These are phyloP conservation scores for Solanum aculeatissimum DNA, from an alignment of 305 asterid species.

Conservation along the genomic window DNA sequence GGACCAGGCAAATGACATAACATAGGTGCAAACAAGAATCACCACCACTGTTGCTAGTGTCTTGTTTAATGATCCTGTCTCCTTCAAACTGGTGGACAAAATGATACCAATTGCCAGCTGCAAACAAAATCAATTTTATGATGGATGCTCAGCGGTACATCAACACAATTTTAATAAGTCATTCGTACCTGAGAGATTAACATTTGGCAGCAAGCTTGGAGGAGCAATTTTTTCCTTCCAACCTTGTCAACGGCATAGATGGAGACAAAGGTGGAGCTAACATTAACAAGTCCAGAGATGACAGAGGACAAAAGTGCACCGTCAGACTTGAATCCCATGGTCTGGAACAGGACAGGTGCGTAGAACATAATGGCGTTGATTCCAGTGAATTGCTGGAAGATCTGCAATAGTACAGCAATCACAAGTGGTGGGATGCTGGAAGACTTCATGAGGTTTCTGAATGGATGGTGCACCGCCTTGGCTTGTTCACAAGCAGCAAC, in stretches of 20 bases:
- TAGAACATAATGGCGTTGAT: constrained; percentile 29
- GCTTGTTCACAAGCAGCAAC: constrained; percentile 25
- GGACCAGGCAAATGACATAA: constrained; percentile 37
- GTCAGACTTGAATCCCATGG: constrained; percentile 14
- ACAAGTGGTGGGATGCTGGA: constrained; percentile 30
- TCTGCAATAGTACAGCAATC: constrained; percentile 3
- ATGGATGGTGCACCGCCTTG: constrained; percentile 18
- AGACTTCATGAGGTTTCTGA: constrained; percentile 19
- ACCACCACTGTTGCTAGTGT: constrained; percentile 12
- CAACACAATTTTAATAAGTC: no score
- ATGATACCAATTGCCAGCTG: constrained; percentile 45
- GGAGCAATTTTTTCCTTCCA: constrained; percentile 30
- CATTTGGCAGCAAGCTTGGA: constrained; percentile 29
- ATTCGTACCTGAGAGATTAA: constrained; percentile 11
- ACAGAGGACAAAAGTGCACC: constrained; percentile 19
- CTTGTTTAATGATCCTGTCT: constrained; percentile 26
- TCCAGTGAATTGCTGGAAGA: constrained; percentile 24
- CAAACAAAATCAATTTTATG: not conserved
- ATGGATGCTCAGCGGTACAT: no score
- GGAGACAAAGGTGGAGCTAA: constrained; percentile 17
- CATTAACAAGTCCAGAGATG: constrained; percentile 20
- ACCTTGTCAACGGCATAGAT: constrained; percentile 16
- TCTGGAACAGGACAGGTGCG: constrained; percentile 24
- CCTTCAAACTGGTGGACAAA: constrained; percentile 9
- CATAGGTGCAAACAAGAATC: constrained; percentile 24